Evolutionary conservation across 2,329 filamentous ascomycete species (phyloP), one percentile per base, ranked within the genome.

Genomic region (Penicillium polonicum): DNA sequence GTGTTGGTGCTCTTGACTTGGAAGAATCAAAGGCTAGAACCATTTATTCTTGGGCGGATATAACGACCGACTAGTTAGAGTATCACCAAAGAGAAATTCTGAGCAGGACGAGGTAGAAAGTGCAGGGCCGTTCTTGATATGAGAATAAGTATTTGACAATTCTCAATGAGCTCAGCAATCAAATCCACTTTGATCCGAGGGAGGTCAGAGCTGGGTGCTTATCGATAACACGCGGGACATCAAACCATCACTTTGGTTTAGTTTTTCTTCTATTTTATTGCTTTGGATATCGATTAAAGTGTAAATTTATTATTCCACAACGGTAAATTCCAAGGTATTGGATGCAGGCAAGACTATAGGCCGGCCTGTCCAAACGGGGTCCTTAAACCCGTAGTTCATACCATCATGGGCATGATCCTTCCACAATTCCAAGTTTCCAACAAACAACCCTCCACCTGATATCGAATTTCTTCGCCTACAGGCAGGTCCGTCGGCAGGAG

Each of bases 1-100:
- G 45, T 75, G 63, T 23, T 25, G 38, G 46, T 45, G 44, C 27
- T 39, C n/a, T 44, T 50, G 23, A 17, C 17, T 23, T 12, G 9
- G 25, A 52, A 35, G 25, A 19, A n/a, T 38, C 13, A 25, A 44
- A 44, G 31, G 53, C 45, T 29, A 8, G 46, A 44, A 42, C 29
- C n/a, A 25, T 38, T 23, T 29, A 25, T 31, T 49, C 7, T 19
- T 31, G 3, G 17, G 15, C n/a, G n/a, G 29, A 23, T 31, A 35
- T 31, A 23, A n/a, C 21, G n/a, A 13, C 13, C 4, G 27, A 8
- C 21, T 27, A 13, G 6, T 8, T 25, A 5, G 4, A 21, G 21
- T 13, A n/a, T 19, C 4, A 31, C 15, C 2, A 25, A 15, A 21
- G 13, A 27, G 17, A 2, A 8, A 36, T 8, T 5, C 4, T 8